Evolutionary conservation across 495 filamentous ascomycete genomes (phyloP).

Genomic region (Tirmania nivea): DNA sequence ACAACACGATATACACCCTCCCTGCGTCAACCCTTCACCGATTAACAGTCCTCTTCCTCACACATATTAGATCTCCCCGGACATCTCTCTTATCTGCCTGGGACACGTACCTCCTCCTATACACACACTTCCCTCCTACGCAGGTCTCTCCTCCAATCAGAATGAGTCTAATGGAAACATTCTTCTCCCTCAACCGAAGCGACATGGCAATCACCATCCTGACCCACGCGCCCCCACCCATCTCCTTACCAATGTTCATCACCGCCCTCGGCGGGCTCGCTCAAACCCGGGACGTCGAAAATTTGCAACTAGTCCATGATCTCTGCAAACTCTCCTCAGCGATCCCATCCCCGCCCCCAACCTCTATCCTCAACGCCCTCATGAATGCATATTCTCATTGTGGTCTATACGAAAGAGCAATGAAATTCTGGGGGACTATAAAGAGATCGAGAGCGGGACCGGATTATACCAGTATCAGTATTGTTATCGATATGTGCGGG

Average conservation of each 20-base stretch:
- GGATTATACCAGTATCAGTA: conserved; percentile 49
- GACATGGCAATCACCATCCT: conserved; percentile 75
- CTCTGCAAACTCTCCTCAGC: conserved; percentile 64
- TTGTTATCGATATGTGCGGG: conserved; percentile 60
- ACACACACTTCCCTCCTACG: conserved; percentile 52
- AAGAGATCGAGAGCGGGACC: conserved; percentile 59
- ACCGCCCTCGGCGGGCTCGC: conserved; percentile 57
- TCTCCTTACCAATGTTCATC: conserved; percentile 52
- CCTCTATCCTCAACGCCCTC: conserved; percentile 51
- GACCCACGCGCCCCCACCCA: conserved; percentile 64
- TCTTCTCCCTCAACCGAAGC: conserved; percentile 52
- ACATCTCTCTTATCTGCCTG: conserved; percentile 41
- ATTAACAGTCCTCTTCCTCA: conserved; percentile 40
- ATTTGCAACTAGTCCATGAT: conserved; percentile 56
- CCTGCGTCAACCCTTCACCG: conserved; percentile 36
- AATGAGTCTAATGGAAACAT: conserved; percentile 33
- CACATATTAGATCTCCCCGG: conserved; percentile 38
- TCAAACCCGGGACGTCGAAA: conserved; percentile 36
- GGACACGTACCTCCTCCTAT: conserved; percentile 62
- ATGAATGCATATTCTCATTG: conserved; percentile 66
- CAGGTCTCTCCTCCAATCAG: conserved; percentile 34
- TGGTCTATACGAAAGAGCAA: conserved; percentile 37
- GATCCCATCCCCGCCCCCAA: conserved; percentile 34
- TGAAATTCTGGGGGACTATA: conserved; percentile 67
- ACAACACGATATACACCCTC: conserved; percentile 21